Conservation (phyloP, 331 rosid species). For the Malus hybrid region DNA sequence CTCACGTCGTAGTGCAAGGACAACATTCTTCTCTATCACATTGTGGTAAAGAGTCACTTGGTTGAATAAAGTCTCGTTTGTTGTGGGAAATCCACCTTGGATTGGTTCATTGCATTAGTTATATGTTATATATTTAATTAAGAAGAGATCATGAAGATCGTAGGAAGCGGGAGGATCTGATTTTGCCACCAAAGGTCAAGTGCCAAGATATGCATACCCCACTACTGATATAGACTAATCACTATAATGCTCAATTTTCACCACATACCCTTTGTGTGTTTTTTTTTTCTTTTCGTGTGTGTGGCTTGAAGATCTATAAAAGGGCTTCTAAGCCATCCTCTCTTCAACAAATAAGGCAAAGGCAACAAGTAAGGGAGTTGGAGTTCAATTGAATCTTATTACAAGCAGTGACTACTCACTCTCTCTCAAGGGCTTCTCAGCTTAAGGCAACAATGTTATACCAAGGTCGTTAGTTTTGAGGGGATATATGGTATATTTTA, state of each 20-base stretch:
- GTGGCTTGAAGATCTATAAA: slow-evolving; percentile 28
- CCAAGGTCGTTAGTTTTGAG: not conserved
- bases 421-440: slow-evolving; percentile 51
- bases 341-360: not conserved
- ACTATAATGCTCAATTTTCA: not conserved
- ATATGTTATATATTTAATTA: not conserved
- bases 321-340: slow-evolving; percentile 12
- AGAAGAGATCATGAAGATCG: not conserved
- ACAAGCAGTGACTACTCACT: slow-evolving; percentile 35
- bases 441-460: not conserved
- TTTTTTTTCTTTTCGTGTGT: not conserved
- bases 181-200: slow-evolving; percentile 21
- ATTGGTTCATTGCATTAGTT: not conserved
- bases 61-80: no score
- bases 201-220: slow-evolving; percentile 35
- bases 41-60: no score
- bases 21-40: no score
- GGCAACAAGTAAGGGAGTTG: not conserved
- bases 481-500: not conserved
- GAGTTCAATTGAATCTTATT: no score
- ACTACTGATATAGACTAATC: slow-evolving; percentile 13
- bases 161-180: slow-evolving; percentile 14
- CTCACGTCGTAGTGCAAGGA: no score
- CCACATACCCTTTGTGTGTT: not conserved
- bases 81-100: not conserved